Evolutionary conservation across 176 grass and related monocot genomes (phyloP), one percentile per base, ranked within the genome.

Genomic region (Aegilops speltoides): DNA sequence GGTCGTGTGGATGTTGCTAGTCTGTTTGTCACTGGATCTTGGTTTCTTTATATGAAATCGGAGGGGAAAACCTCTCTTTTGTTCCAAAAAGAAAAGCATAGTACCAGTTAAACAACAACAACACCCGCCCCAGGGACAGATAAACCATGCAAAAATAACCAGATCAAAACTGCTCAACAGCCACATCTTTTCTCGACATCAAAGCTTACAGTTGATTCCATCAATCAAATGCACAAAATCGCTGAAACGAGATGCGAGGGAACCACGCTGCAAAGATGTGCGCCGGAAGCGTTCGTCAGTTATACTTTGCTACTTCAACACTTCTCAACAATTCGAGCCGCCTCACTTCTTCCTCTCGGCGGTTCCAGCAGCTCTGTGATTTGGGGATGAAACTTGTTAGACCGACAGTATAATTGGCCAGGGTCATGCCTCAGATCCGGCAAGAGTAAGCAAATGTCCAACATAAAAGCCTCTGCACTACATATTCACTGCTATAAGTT

Each of bases 311-410:
- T 59, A 41, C 31, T 41, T 56, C 40, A 25, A 17, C 64, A 76
- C 46, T 81, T 54, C 26, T 72, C 52, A 65, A 4, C 31, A 41
- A 26, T 4, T 11, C 19, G 63, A 15, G 34, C 70, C 4, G 11
- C 25, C 76, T 86, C 61, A 81, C 70, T 26, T 64, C 20, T 86
- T 78, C 43, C 43, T 46, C 10, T 86, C 83, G 69, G 78, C 9
- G 41, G 57, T 56, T 71, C 64, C 79, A 62, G 68, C 79, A 26
- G 62, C 87, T 80, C 87, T 87, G 63, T 63, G 77, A 19, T 73
- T 73, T 32, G 28, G 10, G 25, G 52, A 70, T 62, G 4, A 3
- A 32, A 69, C 3, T 26, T 4, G 8, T 89, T n/a, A 76, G 69
- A 40, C 50, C 12, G 28, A 3, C 32, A 32, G 17, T 1, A 72